These are phyloP conservation scores for Rhodotorula sp. DNA, from an alignment of 1,284 basidiomycete genomes.

Conservation along the genomic window DNA sequence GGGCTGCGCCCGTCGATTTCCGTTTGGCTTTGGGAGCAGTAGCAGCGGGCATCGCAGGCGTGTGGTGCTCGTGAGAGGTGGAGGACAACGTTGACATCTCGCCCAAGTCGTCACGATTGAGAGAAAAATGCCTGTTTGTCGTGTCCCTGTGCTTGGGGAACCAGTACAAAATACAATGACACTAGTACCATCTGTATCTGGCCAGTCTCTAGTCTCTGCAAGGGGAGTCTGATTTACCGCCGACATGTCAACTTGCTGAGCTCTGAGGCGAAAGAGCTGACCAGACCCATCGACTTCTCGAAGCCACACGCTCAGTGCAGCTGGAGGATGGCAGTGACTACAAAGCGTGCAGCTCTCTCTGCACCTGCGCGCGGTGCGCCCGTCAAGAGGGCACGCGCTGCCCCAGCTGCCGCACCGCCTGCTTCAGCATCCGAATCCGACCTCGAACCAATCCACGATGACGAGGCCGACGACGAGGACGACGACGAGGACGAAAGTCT, in stretches of 20 bases:
- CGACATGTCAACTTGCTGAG: no score
- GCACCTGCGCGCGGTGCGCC: not conserved
- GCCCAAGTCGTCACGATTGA: no score
- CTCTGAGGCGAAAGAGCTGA: not conserved
- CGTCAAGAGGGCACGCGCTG: constrained; percentile 17
- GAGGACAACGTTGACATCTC: not conserved
- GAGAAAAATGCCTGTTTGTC: no score
- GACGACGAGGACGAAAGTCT: constrained; percentile 5
- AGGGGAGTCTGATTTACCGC: no score
- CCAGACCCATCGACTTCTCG: not conserved
- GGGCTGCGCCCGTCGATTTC: not conserved
- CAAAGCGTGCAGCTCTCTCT: not conserved
- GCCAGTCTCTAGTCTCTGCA: no score
- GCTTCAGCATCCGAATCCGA: constrained; percentile 15
- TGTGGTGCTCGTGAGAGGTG: not conserved
- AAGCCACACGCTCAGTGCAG: not conserved
- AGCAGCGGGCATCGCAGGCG: not conserved
- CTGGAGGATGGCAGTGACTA: constrained; percentile 2
- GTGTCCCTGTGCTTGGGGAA: no score
- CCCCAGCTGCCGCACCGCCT: not conserved
- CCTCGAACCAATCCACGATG: constrained; percentile 13
- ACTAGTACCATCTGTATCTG: no score
- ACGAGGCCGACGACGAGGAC: not conserved
- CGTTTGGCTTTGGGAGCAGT: not conserved
- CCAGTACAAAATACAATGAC: no score